phyloP scores from a whole-genome alignment of 75 land plant genomes.

The Selaginella tamariscina region DNA sequence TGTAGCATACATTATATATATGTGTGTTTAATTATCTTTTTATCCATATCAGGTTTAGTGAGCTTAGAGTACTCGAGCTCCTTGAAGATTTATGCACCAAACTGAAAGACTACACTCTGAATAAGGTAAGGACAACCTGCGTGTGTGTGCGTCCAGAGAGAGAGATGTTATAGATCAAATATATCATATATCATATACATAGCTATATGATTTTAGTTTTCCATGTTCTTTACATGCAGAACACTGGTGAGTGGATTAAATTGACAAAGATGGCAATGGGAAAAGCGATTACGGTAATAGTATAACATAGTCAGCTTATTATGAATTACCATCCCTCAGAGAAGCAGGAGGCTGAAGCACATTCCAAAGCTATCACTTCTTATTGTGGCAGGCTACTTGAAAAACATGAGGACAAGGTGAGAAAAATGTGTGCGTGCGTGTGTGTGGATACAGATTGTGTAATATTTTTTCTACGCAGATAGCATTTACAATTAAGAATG shows the following conservation, averaged over 20 bases:
- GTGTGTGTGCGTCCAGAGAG: background rate
- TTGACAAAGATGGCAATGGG: background rate
- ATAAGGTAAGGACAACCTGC: slow-evolving; percentile 35
- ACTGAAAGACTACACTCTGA: slow-evolving; percentile 79
- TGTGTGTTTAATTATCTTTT: too few species aligned
- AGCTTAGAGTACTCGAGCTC: slow-evolving; percentile 85
- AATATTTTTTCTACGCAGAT: background rate
- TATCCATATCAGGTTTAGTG: slow-evolving; percentile 72
- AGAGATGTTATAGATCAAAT: background rate
- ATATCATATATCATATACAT: background rate
- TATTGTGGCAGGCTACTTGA: slow-evolving; percentile 23
- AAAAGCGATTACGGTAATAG: background rate
- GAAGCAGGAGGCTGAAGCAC: slow-evolving; percentile 19
- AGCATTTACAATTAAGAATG: background rate
- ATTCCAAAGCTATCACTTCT: slow-evolving; percentile 20
- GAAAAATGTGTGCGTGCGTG: background rate
- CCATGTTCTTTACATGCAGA: slow-evolving; percentile 5
- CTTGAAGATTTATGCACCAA: slow-evolving; percentile 85
- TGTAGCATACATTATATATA: too few species aligned
- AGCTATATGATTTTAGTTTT: background rate
- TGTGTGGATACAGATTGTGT: background rate
- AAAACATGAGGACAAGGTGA: background rate
- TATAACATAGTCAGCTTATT: slow-evolving; percentile 3
- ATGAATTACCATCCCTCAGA: slow-evolving; percentile 10
- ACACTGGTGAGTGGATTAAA: background rate